Evolutionary conservation across 164 flowering plant species (phyloP), one percentile per base, ranked within the genome.

Genomic region (Magnolia officinalis): DNA sequence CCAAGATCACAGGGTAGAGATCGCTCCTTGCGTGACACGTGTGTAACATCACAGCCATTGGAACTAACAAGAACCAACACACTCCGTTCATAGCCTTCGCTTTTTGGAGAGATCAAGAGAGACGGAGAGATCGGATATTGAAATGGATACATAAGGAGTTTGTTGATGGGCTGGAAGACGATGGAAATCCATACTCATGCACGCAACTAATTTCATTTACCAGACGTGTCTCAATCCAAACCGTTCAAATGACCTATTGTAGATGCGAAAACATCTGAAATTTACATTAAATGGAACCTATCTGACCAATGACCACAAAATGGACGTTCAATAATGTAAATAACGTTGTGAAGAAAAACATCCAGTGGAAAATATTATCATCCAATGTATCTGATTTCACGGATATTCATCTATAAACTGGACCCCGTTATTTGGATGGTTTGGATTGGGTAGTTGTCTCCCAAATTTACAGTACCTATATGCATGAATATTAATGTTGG

Each of bases 1-100:
- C 88, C 63, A 95, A 77, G 67, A 95, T 81, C 72, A 95, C 23
- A n/a, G 98, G 98, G 79, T 92, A 85, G 26, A 88, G 83, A 16
- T 75, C 74, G 67, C 72, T 77, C 72, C 21, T 49, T 0, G 81
- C 83, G n/a, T 80, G 85, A 74, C 86, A 88, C 70, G 79, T 59
- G 82, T 26, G 84, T 65, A 80, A 0, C 84, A 82, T 75, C 79
- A 79, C n/a, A 4, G 82, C 79, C 81, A 76, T 67, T 26, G 68
- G 21, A 8, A 74, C 26, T 61, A 74, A 63, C 45, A 63, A 2
- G 5, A 72, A 1, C 14, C 73, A 20, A 1, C 29, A 6, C 64
- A 74, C 45, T 2, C 45, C 45, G 6, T 37, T 37, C 45, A 37
- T 37, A 9, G 23, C 50, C 72, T 50, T 74, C 77, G 16, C 6